Base-by-base conservation (phyloP, 129 eudicot genomes). In the Mikania micrantha region DNA sequence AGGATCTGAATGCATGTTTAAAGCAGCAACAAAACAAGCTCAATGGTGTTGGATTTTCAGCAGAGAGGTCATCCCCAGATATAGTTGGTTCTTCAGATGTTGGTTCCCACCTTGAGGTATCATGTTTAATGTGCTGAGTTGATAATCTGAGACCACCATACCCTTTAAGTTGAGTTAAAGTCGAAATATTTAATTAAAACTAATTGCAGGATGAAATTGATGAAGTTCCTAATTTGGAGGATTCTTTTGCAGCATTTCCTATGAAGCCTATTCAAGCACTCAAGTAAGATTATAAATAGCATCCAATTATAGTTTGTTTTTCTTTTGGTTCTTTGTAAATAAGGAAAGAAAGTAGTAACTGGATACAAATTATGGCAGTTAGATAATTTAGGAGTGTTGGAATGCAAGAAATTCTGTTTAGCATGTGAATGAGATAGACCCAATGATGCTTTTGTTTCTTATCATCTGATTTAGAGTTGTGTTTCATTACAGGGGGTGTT, bases 241-340 rank as follows among this genome's bases (percentile, higher is more conserved):
- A 66, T 72, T 84, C 98, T 1, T 84, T 92, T 69, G 95, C 90
- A 76, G 74, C 90, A 31, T 92, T 92, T 80, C 98, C 98, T 67
- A 84, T 88, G 45, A 90, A 92, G 78, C 95, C 98, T 68, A 83
- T 92, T 35, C 95, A 86, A 80, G 98, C 98, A 36, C 96, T 92
- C 77, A 92, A 92, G 98, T 92, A 88, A 61, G 78, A 22, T 34
- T 42, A 34, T 73, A 66, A 24, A 13, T 52, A 57, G 64, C 78
- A 34, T 60, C 49, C 9, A 11, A 69, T 27, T 56, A 5, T 40
- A 10, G 22, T 34, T 41, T 39, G 7, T 3, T n/a, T 67, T 15
- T 42, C 25, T 28, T 74, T 21, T 4, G 45, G 60, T 22, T 41
- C 49, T 25, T 31, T 52, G 35, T 36, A 64, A 6, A 7, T 35